A percentile compares a stretch with the other conserved stretches of the same genome.
phyloP scores from a whole-genome alignment of 257 asterid species.

The Craterostigma plantagineum region DNA sequence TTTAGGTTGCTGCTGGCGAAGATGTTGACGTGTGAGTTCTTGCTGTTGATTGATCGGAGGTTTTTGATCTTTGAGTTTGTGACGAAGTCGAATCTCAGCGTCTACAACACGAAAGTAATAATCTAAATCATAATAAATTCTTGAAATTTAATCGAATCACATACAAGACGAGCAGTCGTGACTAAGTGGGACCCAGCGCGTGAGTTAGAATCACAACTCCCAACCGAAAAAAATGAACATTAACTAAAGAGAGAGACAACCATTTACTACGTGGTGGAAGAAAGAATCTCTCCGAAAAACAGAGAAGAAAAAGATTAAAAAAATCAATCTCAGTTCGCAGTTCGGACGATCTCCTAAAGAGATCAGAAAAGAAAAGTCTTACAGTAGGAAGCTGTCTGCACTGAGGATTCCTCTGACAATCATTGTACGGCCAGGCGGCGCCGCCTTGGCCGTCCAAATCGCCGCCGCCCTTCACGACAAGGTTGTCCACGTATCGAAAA shows the following conservation, averaged over 20 bases:
- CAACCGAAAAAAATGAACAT: no score
- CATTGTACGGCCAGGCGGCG: slow-evolving; percentile 36
- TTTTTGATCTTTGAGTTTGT: neutral
- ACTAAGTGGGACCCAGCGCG: no score
- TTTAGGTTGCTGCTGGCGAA: slow-evolving; percentile 2
- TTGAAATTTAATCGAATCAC: no score
- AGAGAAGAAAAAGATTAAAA: no score
- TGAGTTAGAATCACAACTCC: no score
- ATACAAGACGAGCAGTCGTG: no score
- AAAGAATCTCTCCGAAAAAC: no score
- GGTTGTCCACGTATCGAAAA: slow-evolving; percentile 18
- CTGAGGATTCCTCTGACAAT: slow-evolving; percentile 18
- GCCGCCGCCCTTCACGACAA: slow-evolving; percentile 41
- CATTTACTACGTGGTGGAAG: no score
- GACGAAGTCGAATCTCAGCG: neutral
- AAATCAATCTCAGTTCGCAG: no score
- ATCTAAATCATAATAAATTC: no score
- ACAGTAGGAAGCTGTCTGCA: slow-evolving; percentile 37
- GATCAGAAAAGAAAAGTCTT: slow-evolving; percentile 4
- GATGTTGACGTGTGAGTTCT: neutral
- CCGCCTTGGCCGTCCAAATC: slow-evolving; percentile 42
- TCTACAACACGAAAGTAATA: neutral
- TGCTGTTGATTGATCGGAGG: slow-evolving; percentile 1
- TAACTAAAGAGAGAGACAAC: no score
- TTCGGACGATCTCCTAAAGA: no score